phyloP scores from a whole-genome alignment of 208 protist genomes.

The Borovskyia barvae region DNA sequence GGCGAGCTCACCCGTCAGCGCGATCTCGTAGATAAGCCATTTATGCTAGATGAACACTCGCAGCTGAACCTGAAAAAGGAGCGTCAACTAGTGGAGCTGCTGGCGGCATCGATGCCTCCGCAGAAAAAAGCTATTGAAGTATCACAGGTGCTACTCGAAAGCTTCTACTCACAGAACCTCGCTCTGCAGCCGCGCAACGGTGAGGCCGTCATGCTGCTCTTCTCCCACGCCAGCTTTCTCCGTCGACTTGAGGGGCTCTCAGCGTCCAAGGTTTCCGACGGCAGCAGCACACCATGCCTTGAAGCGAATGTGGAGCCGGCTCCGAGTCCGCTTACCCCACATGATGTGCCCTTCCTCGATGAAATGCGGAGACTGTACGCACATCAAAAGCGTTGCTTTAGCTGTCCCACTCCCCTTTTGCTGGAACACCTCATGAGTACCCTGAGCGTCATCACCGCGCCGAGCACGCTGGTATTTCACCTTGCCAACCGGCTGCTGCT shows the following conservation, averaged over 20 bases:
- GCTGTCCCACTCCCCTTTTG: constrained; percentile 61
- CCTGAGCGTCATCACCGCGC: constrained; percentile 29
- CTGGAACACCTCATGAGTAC: constrained; percentile 81
- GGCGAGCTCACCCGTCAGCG: constrained; percentile 54
- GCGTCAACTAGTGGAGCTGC: constrained; percentile 64
- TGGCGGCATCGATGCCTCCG: constrained; percentile 58
- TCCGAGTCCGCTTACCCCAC: constrained; percentile 4
- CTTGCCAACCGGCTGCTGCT: constrained; percentile 72
- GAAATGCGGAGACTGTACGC: constrained; percentile 77
- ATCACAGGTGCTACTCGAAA: constrained; percentile 32
- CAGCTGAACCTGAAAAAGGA: constrained; percentile 72
- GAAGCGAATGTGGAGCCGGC: background rate
- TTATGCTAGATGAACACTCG: constrained; percentile 42
- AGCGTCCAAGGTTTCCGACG: background rate
- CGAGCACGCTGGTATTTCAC: constrained; percentile 51
- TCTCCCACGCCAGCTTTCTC: constrained; percentile 60
- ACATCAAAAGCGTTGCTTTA: constrained; percentile 57
- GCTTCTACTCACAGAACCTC: constrained; percentile 48
- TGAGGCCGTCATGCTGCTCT: constrained; percentile 66
- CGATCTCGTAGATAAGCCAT: constrained; percentile 32
- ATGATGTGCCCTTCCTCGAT: constrained; percentile 57
- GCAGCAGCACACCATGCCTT: background rate
- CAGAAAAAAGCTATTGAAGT: constrained; percentile 57
- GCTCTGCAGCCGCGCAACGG: constrained; percentile 50
- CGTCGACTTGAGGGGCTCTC: constrained; percentile 30